Base-by-base conservation (phyloP, 2,329 filamentous ascomycete species). In the Pseudocercospora fijiensis region DNA sequence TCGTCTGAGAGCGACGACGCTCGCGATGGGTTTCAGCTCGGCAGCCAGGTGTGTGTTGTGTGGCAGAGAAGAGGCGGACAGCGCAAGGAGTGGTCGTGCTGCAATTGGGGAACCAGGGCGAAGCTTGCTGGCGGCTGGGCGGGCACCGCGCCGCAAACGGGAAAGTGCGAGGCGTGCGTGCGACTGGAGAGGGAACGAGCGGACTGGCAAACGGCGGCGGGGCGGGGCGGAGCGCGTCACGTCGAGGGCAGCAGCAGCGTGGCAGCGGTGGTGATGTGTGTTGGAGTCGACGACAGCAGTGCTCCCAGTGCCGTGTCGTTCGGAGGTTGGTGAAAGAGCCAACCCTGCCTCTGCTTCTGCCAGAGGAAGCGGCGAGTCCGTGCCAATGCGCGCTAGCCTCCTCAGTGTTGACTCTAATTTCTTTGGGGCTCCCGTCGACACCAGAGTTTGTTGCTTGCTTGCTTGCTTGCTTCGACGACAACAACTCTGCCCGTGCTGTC, bases 1-100 rank as follows among this genome's bases (percentile, higher is more conserved):
- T 65, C 73, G 67, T 60, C 59, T 52, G 41, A 60, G 63, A 67
- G 59, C 62, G 66, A 65, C 64, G 64, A 65, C 61, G 65, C 63
- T 63, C 66, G 63, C 57, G 51, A 30, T 37, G 56, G 57, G 30
- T 56, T 37, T 58, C 33, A 58, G 55, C 63, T 52, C 45, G 30
- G 56, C 45, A 41, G 52, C 33, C 61, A 49, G 58, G 24, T 43
- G 61, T 56, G 52, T 43, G 60, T 41, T 60, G 26, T 53, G 57
- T 28, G 28, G 52, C 13, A 13, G 51, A 51, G 41, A n/a, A 22
- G 56, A 33, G 41, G 28, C n/a, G 57, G 27, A 37, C 57, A n/a
- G 59, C 58, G 61, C 61, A 51, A 37, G 55, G 27, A 37, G 63
- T 45, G 49, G 56, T 30, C 61, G 63, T 55, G 58, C 41, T 55